Percentiles rank a stretch among this genome's conserved stretches.
phyloP scores from a whole-genome alignment of 139 green algal genomes.

The Chlorella sp. region DNA sequence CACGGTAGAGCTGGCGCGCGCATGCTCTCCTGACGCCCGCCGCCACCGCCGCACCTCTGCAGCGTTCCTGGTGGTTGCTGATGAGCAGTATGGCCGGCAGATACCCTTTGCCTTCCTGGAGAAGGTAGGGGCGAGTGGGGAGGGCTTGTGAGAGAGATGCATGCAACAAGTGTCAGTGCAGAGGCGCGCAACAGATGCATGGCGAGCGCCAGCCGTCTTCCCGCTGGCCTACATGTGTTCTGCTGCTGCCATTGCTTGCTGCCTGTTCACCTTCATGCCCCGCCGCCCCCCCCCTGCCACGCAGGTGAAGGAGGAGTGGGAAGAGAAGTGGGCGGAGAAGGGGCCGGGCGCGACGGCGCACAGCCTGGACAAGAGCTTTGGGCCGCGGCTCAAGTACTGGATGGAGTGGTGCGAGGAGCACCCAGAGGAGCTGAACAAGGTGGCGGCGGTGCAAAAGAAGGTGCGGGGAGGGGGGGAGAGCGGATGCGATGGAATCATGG shows the following conservation, averaged over 20 bases:
- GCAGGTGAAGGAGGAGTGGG: slow-evolving; percentile 73
- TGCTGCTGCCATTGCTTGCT: too few relatives aligned
- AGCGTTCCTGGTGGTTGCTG: slow-evolving; percentile 92
- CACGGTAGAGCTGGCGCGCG: too few relatives aligned
- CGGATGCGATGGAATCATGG: not conserved
- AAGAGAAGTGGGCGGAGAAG: slow-evolving; percentile 71
- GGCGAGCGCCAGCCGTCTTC: too few relatives aligned
- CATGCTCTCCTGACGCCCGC: too few relatives aligned
- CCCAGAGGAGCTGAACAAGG: slow-evolving; percentile 91
- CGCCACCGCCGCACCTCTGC: too few relatives aligned
- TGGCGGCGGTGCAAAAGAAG: slow-evolving; percentile 89
- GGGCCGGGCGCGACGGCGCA: slow-evolving; percentile 67
- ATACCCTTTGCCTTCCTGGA: slow-evolving; percentile 97
- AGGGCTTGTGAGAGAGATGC: too few relatives aligned
- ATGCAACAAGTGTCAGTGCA: too few relatives aligned
- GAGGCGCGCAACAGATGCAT: too few relatives aligned
- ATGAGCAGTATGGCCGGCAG: slow-evolving; percentile 86
- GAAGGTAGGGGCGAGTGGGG: too few relatives aligned
- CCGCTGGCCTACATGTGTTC: too few relatives aligned
- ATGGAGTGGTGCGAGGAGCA: slow-evolving; percentile 94
- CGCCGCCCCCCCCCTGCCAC: too few relatives aligned
- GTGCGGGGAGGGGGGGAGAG: slow-evolving; percentile 39
- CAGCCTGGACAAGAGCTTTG: slow-evolving; percentile 85
- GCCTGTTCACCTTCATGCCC: too few relatives aligned
- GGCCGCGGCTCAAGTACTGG: slow-evolving; percentile 85